Evolutionary conservation across 2,329 filamentous ascomycete species (phyloP), one percentile per base, ranked within the genome.

Genomic region (Penicillium thymicola): DNA sequence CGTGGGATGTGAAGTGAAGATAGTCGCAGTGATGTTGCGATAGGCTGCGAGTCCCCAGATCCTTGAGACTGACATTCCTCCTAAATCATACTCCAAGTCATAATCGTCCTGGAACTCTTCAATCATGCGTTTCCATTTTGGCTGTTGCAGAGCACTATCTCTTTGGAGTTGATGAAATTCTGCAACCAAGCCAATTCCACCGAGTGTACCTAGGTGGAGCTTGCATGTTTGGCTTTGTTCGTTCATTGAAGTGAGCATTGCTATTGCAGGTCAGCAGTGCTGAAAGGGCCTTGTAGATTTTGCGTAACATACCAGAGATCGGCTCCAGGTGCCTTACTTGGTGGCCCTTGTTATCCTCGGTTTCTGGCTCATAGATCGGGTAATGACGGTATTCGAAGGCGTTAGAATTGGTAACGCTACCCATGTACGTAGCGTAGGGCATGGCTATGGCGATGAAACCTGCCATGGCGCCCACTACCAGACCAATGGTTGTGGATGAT

Each of bases 1-100:
- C 4, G 77, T 81, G 0, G 83, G 83, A 65, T 86, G 82, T 28
- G 82, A 63, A 2, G 79, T 81, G 45, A 79, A 73, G 54, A 78
- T 81, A 4, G 75, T 74, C 5, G 80, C 82, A 14, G 79, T 67
- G 25, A 78, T 76, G 30, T 79, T 78, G 23, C 77, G 75, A 18
- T 79, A 65, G 18, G 80, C 79, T 11, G 78, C 75, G 6, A 85
- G 70, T 2, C 84, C 84, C 79, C 82, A 85, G 8, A 79, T 74
- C 58, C 79, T 79, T 7, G 78, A 74, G n/a, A 76, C 69, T 8
- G 78, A 76, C 50, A 80, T 70, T 6, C 79, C 79, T 23, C 76
- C 77, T 2, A 85, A 72, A 47, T 81, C 78, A 43, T 79, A 73
- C 37, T 79, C 74, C 4, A 78, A 72, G 59, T 81, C 79, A 65